Evolutionary conservation across 2,329 filamentous ascomycete genomes (phyloP).

Genomic region (Clonostachys solani): DNA sequence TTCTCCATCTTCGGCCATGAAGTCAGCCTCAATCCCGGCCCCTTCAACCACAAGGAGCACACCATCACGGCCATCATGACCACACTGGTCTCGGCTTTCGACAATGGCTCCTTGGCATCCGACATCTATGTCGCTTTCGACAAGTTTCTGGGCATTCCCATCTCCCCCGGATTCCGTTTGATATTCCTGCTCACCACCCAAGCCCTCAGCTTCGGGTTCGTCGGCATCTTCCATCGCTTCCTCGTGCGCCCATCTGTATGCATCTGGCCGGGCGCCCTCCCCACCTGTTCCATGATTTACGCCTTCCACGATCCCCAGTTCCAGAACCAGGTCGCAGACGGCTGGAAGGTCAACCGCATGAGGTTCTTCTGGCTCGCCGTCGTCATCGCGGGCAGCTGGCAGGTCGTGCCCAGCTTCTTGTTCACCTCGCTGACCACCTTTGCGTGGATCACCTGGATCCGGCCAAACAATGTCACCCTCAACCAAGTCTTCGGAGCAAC

Average conservation of each 20-base stretch:
- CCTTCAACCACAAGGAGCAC: constrained; percentile 43
- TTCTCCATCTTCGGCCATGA: constrained; percentile 22
- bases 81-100: constrained; percentile 21
- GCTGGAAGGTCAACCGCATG: constrained; percentile 56
- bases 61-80: constrained; percentile 43
- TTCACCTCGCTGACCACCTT: constrained; percentile 35
- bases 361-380: constrained; percentile 57
- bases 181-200: constrained; percentile 39
- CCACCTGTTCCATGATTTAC: constrained; percentile 59
- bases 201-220: constrained; percentile 60
- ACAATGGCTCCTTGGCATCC: constrained; percentile 24
- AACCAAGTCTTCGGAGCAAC: constrained; percentile 64
- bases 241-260: constrained; percentile 58
- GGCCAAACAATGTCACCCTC: constrained; percentile 53
- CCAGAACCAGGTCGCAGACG: constrained; percentile 36
- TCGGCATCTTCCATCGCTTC: constrained; percentile 54
- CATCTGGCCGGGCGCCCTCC: constrained; percentile 59
- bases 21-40: constrained; percentile 30
- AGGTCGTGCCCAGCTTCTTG: constrained; percentile 46
- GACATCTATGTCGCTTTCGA: constrained; percentile 48
- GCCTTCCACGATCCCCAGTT: constrained; percentile 51
- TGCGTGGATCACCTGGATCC: constrained; percentile 52
- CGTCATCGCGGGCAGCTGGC: constrained; percentile 53
- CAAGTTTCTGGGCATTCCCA: constrained; percentile 46
- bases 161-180: no score